These are phyloP conservation scores for Schizosaccharomyces octosporus DNA, from an alignment of 805 yeast genomes.

Conservation along the genomic window DNA sequence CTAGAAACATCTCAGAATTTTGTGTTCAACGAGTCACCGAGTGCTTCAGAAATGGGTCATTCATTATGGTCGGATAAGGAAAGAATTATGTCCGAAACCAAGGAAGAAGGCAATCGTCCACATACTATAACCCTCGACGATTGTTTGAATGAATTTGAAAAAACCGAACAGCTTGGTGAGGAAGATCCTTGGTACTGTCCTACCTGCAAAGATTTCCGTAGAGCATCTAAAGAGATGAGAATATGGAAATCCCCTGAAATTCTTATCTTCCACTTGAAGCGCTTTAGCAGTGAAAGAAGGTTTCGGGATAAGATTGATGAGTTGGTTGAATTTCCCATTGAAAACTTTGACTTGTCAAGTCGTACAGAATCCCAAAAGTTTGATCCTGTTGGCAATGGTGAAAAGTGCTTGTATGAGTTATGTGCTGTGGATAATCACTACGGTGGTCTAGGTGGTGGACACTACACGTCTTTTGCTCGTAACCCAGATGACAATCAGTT, in stretches of 20 bases:
- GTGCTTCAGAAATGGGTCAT: neutral
- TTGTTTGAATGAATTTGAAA: constrained; percentile 50
- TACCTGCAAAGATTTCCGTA: constrained; percentile 61
- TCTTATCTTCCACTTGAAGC: constrained; percentile 63
- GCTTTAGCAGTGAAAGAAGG: constrained; percentile 31
- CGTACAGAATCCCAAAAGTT: constrained; percentile 21
- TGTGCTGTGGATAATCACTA: constrained; percentile 86
- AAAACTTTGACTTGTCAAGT: constrained; percentile 47
- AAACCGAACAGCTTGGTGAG: constrained; percentile 64
- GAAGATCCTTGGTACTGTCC: constrained; percentile 92
- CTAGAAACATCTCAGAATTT: neutral
- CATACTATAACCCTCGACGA: constrained; percentile 32
- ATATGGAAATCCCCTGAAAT: constrained; percentile 88
- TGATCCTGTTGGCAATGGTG: neutral
- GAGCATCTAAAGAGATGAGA: constrained; percentile 74
- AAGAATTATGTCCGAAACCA: neutral
- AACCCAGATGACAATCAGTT: constrained; percentile 55
- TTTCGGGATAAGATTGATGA: constrained; percentile 63
- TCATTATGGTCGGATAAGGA: neutral
- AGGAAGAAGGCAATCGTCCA: neutral
- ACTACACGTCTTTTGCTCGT: constrained; percentile 74
- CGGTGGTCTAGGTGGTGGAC: constrained; percentile 95
- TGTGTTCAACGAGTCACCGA: neutral
- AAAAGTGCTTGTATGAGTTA: constrained; percentile 40
- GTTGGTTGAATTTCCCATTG: constrained; percentile 67